phyloP scores from a whole-genome alignment of 208 protist species.

The Angomonas ambiguus region DNA sequence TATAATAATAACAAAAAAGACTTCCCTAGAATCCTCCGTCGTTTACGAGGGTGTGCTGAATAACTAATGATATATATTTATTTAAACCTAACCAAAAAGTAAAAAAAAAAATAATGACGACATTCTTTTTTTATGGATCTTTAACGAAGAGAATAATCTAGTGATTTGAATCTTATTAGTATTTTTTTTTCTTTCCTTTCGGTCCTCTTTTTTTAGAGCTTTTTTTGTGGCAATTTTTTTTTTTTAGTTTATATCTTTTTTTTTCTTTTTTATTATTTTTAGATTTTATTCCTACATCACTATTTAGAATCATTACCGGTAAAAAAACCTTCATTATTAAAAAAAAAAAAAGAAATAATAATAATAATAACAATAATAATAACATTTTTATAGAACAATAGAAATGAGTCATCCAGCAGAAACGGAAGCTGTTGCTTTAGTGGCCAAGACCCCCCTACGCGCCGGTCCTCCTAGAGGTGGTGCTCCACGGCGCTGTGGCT shows the following conservation, averaged over 20 bases:
- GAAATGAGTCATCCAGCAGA: not conserved
- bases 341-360: too few species aligned
- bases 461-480: not conserved
- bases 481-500: not conserved
- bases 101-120: not conserved
- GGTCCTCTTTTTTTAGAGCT: not conserved
- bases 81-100: not conserved
- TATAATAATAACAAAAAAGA: constrained; percentile 6
- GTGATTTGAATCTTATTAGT: constrained; percentile 3
- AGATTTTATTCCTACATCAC: constrained; percentile 7
- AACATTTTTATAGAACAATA: not conserved
- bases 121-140: not conserved
- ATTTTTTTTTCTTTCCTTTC: not conserved
- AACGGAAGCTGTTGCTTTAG: not conserved
- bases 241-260: constrained; percentile 1
- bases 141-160: constrained; percentile 1
- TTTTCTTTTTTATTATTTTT: constrained; percentile 10
- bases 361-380: too few species aligned
- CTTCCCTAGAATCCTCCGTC: too few species aligned
- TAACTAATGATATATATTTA: not conserved
- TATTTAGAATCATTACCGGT: too few species aligned
- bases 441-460: not conserved
- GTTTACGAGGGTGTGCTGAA: too few species aligned
- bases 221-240: constrained; percentile 8
- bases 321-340: too few species aligned